These are phyloP conservation scores for Fusarium setosum DNA, from an alignment of 2,329 filamentous ascomycete genomes.

Conservation along the genomic window DNA sequence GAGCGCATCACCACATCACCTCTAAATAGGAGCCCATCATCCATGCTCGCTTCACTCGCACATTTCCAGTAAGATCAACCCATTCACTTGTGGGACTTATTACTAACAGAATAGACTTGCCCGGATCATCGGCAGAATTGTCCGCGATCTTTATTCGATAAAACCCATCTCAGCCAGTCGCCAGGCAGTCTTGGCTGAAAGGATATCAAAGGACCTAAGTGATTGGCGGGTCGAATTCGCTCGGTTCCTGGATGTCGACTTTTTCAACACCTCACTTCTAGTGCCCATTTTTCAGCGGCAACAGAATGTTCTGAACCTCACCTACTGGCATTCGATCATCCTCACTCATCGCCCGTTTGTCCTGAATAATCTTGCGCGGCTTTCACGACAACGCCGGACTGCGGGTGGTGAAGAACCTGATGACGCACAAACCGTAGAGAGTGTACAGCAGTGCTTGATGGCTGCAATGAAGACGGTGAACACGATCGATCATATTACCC, in stretches of 20 bases:
- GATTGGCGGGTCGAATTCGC: conserved; percentile 50
- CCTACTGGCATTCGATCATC: conserved; percentile 56
- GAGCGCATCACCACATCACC: conserved; percentile 27
- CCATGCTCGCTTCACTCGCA: conserved; percentile 50
- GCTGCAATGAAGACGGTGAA: conserved; percentile 37
- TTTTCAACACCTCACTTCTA: conserved; percentile 46
- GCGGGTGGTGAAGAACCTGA: conserved; percentile 10
- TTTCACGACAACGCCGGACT: conserved; percentile 15
- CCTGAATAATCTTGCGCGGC: conserved; percentile 47
- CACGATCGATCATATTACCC: conserved; percentile 37
- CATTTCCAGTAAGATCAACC: conserved; percentile 46
- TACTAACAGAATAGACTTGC: conserved; percentile 41
- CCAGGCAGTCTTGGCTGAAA: conserved; percentile 41
- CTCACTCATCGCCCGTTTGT: conserved; percentile 53
- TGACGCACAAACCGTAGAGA: conserved; percentile 23
- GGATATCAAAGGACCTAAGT: conserved; percentile 45
- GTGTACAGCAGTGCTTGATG: conserved; percentile 33
- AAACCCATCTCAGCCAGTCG: conserved; percentile 44
- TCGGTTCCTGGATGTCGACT: conserved; percentile 53
- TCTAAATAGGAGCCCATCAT: conserved; percentile 23
- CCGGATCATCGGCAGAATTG: conserved; percentile 49
- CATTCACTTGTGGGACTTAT: background rate
- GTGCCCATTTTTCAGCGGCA: conserved; percentile 55
- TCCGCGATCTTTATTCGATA: conserved; percentile 51
- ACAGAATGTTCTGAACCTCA: conserved; percentile 54